phyloP scores from a whole-genome alignment of 2,329 filamentous ascomycete genomes.

The Pseudogymnoascus sp. region DNA sequence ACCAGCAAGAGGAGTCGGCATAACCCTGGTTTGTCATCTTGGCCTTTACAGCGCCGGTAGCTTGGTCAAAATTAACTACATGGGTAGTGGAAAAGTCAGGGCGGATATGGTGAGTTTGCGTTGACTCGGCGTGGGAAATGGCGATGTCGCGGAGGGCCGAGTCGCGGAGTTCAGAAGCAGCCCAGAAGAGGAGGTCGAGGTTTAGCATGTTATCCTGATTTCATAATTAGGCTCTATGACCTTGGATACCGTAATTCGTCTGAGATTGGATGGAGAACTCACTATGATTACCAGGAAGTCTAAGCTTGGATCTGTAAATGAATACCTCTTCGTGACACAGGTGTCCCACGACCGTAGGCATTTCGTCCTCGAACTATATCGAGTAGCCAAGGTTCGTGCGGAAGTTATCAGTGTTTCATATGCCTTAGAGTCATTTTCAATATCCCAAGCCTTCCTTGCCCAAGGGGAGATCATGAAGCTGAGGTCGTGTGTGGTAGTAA shows the following conservation, averaged over 20 bases:
- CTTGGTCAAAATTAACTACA: conserved; percentile 38
- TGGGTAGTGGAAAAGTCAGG: conserved; percentile 33
- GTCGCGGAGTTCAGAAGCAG: conserved; percentile 28
- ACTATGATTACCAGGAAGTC: conserved; percentile 37
- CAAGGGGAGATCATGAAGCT: conserved; percentile 37
- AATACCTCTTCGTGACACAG: conserved; percentile 33
- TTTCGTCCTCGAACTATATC: conserved; percentile 29
- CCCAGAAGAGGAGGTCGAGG: conserved; percentile 36
- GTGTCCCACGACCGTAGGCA: conserved; percentile 37
- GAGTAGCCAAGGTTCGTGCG: conserved; percentile 30
- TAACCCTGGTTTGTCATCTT: conserved; percentile 42
- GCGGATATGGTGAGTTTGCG: conserved; percentile 33
- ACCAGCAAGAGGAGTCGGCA: conserved; percentile 36
- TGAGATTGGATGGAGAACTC: conserved; percentile 4
- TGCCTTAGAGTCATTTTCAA: conserved; percentile 30
- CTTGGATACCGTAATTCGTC: background rate
- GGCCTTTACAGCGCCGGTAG: conserved; percentile 31
- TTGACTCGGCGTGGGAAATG: conserved; percentile 32
- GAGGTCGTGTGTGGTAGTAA: conserved; percentile 34
- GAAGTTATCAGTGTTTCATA: conserved; percentile 29
- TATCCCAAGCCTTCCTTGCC: conserved; percentile 32
- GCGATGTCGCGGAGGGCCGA: conserved; percentile 29
- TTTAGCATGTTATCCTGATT: conserved; percentile 35
- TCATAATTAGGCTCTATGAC: background rate
- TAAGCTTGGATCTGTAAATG: conserved; percentile 28